Percentiles rank a stretch among this genome's conserved stretches.
phyloP scores from a whole-genome alignment of 2,329 filamentous ascomycete species.

The Beauveria asiatica region DNA sequence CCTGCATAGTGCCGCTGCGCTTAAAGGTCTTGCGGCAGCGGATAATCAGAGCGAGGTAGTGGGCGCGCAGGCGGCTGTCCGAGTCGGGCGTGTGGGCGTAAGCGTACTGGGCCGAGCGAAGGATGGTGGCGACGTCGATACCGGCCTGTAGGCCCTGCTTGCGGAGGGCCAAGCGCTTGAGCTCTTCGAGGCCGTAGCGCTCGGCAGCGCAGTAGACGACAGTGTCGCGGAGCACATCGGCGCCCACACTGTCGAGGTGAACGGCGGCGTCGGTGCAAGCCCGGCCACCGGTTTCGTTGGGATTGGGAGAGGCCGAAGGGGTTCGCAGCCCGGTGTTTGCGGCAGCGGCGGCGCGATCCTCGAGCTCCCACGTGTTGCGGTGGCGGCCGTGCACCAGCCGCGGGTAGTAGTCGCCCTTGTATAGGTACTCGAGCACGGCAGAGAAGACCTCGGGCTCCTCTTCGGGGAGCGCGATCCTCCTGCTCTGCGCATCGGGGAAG shows the following conservation, averaged over 20 bases:
- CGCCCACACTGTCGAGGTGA: slow-evolving; percentile 64
- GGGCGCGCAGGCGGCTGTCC: slow-evolving; percentile 86
- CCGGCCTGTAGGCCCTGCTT: slow-evolving; percentile 92
- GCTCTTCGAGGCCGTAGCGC: slow-evolving; percentile 81
- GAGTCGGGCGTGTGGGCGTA: slow-evolving; percentile 92
- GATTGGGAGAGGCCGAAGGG: slow-evolving; percentile 44
- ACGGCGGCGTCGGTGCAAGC: slow-evolving; percentile 43
- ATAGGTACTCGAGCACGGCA: slow-evolving; percentile 89
- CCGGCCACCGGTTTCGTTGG: slow-evolving; percentile 30
- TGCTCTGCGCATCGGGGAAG: slow-evolving; percentile 67
- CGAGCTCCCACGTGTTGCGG: slow-evolving; percentile 81
- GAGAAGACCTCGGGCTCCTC: slow-evolving; percentile 91
- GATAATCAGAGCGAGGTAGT: slow-evolving; percentile 96
- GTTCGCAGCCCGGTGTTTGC: slow-evolving; percentile 30
- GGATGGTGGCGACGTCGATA: slow-evolving; percentile 84
- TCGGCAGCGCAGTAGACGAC: slow-evolving; percentile 91
- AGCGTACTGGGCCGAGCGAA: slow-evolving; percentile 87
- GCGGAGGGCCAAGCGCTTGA: slow-evolving; percentile 83
- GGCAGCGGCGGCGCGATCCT: slow-evolving; percentile 45
- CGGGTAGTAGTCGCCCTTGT: slow-evolving; percentile 94
- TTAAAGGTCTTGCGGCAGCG: slow-evolving; percentile 96
- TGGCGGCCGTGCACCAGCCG: slow-evolving; percentile 81
- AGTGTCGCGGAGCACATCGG: slow-evolving; percentile 80
- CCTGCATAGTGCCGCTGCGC: slow-evolving; percentile 96
- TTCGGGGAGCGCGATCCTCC: slow-evolving; percentile 63